Evolutionary conservation across 148 eudicot genomes (phyloP).

Genomic region (Chenopodium album): DNA sequence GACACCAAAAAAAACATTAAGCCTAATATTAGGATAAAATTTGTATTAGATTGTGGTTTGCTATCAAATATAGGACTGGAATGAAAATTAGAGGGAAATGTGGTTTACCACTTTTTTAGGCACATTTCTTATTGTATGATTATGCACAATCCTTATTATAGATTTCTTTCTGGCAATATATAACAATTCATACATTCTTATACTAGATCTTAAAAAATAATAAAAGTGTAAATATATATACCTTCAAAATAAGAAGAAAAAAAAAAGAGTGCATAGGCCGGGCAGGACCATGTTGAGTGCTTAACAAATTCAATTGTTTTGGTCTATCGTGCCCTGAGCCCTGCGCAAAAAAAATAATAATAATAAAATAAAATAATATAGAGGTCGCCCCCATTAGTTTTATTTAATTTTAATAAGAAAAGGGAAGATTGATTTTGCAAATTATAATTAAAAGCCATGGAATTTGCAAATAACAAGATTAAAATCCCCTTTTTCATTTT

Average conservation of each 20-base stretch:
- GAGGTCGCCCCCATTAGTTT: background rate
- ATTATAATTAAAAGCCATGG: background rate
- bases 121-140: background rate
- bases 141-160: background rate
- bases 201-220: background rate
- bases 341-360: background rate
- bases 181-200: background rate
- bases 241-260: background rate
- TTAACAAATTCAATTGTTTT: conserved; percentile 19
- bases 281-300: conserved; percentile 32
- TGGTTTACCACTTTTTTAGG: conserved; percentile 18
- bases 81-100: background rate
- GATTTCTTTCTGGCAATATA: background rate
- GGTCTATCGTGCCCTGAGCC: conserved; percentile 30
- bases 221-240: background rate
- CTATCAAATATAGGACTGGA: background rate
- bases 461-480: conserved; percentile 4
- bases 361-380: background rate
- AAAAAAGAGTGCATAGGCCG: conserved; percentile 27
- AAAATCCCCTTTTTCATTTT: conserved; percentile 9
- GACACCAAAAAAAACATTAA: background rate
- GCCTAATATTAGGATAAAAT: conserved; percentile 9
- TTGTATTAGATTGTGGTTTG: background rate
- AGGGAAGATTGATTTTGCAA: background rate
- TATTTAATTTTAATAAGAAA: background rate